These are phyloP conservation scores for Asclepias syriaca DNA, from an alignment of 257 asterid species.

Conservation along the genomic window DNA sequence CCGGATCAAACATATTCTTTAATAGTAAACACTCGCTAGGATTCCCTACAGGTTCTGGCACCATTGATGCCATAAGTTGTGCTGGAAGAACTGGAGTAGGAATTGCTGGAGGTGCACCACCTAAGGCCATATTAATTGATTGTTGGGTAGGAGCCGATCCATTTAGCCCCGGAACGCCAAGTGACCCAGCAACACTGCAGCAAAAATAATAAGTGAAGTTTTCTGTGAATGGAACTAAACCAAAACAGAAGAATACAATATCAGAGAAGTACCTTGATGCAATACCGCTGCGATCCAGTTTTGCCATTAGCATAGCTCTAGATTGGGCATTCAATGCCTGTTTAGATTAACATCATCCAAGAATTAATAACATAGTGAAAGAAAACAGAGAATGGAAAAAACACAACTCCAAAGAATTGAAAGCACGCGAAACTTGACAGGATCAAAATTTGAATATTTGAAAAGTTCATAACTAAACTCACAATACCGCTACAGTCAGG, in stretches of 20 bases:
- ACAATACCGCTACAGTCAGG: background rate
- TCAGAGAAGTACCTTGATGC: conserved; percentile 59
- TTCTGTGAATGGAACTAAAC: background rate
- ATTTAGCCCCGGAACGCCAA: conserved; percentile 62
- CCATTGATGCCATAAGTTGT: conserved; percentile 49
- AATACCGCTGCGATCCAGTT: conserved; percentile 89
- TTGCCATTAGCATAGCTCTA: conserved; percentile 92
- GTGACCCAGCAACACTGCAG: conserved; percentile 59
- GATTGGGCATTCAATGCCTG: conserved; percentile 97
- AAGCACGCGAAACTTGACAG: background rate
- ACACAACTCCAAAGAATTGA: background rate
- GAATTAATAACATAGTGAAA: background rate
- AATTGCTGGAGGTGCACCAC: conserved; percentile 47
- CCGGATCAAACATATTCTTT: conserved; percentile 98
- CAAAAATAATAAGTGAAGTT: conserved; percentile 13
- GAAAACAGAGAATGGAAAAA: background rate
- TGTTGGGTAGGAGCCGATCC: conserved; percentile 63
- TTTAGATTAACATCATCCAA: background rate
- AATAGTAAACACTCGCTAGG: conserved; percentile 93
- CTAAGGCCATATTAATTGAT: conserved; percentile 58
- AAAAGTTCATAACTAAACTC: background rate
- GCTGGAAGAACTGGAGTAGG: conserved; percentile 47
- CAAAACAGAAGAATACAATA: background rate
- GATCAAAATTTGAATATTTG: background rate
- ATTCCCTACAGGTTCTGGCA: conserved; percentile 82